Conservation (phyloP, 352 stramenopile species). For the Pythium insidiosum region DNA sequence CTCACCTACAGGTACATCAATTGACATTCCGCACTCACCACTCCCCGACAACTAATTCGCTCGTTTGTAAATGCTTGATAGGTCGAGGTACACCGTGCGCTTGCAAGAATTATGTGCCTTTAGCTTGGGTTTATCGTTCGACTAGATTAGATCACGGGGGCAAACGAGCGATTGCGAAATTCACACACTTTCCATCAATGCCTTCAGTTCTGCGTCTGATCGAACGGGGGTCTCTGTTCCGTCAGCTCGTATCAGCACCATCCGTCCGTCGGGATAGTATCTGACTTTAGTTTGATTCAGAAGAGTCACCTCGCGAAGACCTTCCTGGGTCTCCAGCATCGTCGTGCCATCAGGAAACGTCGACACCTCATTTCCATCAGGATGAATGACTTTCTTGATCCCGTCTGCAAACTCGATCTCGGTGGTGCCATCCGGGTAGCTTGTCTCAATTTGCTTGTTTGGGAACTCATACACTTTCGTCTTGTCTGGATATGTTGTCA, state of each 20-base stretch:
- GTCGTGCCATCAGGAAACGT: constrained; percentile 78
- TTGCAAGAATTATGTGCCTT: constrained; percentile 15
- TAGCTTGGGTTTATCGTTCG: too few relatives aligned
- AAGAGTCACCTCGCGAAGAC: constrained; percentile 71
- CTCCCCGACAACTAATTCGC: too few relatives aligned
- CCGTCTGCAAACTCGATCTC: constrained; percentile 94
- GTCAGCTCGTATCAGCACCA: constrained; percentile 36
- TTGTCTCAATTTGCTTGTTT: constrained; percentile 93
- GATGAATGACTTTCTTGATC: constrained; percentile 84
- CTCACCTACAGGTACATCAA: constrained; percentile 12
- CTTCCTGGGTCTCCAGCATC: constrained; percentile 67
- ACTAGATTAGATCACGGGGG: too few relatives aligned
- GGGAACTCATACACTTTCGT: constrained; percentile 96
- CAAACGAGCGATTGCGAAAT: too few relatives aligned
- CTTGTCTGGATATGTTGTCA: constrained; percentile 91
- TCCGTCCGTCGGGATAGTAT: constrained; percentile 68
- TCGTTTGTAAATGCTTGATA: background rate
- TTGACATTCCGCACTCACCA: background rate
- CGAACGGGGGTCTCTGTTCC: constrained; percentile 47
- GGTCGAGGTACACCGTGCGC: constrained; percentile 20
- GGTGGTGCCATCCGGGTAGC: constrained; percentile 87
- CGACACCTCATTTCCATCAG: constrained; percentile 72
- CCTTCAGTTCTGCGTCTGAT: constrained; percentile 53
- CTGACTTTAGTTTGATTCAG: constrained; percentile 62
- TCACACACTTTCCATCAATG: constrained; percentile 35